These are phyloP conservation scores for Paratinospora sagittata DNA, from an alignment of 164 flowering plant species.

Conservation along the genomic window DNA sequence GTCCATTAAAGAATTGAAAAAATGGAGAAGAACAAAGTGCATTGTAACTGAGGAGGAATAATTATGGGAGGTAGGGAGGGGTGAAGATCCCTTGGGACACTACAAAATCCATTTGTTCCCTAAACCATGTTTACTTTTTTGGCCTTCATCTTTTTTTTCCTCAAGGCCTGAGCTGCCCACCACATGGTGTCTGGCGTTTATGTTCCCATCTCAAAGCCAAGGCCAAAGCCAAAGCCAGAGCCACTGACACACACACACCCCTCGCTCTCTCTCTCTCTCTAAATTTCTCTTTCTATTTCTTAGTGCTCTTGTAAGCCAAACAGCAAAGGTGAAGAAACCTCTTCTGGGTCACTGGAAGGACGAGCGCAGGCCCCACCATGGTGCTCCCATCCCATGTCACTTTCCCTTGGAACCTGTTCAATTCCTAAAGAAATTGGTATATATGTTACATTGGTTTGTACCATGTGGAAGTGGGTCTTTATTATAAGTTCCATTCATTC, in stretches of 20 bases:
- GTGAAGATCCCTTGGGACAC: conserved; percentile 53
- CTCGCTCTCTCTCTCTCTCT: conserved; percentile 10
- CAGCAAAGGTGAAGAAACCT: conserved; percentile 1
- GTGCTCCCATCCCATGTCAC: background rate
- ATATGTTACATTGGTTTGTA: background rate
- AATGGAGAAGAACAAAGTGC: background rate
- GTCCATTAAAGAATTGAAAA: background rate
- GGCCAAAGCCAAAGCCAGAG: background rate
- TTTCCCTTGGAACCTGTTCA: conserved; percentile 4
- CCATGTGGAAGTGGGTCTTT: too few species aligned
- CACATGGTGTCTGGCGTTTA: conserved; percentile 31
- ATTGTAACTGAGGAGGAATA: conserved; percentile 20
- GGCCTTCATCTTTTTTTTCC: conserved; percentile 8
- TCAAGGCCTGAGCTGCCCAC: conserved; percentile 29
- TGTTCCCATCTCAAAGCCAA: conserved; percentile 2
- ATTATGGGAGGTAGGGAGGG: conserved; percentile 32
- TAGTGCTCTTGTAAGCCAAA: too few species aligned
- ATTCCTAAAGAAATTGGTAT: background rate
- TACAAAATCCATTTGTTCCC: conserved; percentile 56
- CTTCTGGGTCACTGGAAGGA: background rate
- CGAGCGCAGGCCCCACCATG: background rate
- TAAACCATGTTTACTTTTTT: conserved; percentile 22
- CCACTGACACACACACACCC: background rate
- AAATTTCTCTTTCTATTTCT: conserved; percentile 12
- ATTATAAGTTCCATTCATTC: background rate